Evolutionary conservation across 2,329 filamentous ascomycete species (phyloP).

Genomic region (Botryotinia convoluta): DNA sequence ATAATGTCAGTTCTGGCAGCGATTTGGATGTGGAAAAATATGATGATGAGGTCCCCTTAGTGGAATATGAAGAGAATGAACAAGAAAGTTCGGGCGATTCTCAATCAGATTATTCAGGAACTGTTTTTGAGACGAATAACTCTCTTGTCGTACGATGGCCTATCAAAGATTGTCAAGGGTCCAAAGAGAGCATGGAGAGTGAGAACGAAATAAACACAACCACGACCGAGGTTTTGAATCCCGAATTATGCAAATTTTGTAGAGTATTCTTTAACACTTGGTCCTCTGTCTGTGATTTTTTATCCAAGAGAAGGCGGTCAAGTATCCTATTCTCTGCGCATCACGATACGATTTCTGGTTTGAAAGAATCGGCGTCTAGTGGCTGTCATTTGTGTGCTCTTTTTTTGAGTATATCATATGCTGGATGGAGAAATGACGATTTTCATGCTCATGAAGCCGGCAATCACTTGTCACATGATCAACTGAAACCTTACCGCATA

Average conservation of each 20-base stretch:
- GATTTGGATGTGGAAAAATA: fast-evolving
- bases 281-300: neutral
- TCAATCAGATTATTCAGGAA: fast-evolving
- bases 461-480: neutral
- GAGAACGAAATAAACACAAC: neutral
- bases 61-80: neutral
- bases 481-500: neutral
- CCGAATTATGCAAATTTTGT: neutral
- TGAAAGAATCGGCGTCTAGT: neutral
- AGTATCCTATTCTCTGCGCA: neutral
- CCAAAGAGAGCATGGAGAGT: neutral
- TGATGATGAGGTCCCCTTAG: fast-evolving
- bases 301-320: too few relatives aligned
- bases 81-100: too few relatives aligned
- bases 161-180: fast-evolving
- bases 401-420: neutral
- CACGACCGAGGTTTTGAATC: neutral
- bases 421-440: too few relatives aligned
- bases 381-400: neutral
- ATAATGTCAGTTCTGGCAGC: fast-evolving
- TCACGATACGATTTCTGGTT: neutral
- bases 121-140: too few relatives aligned
- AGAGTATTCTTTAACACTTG: neutral
- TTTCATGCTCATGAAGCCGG: fast-evolving
- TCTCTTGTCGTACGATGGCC: neutral